Percentiles rank a stretch among this genome's conserved stretches.
Evolutionary conservation across 2,329 filamentous ascomycete genomes (phyloP).

Genomic region (Fusarium nurragi): DNA sequence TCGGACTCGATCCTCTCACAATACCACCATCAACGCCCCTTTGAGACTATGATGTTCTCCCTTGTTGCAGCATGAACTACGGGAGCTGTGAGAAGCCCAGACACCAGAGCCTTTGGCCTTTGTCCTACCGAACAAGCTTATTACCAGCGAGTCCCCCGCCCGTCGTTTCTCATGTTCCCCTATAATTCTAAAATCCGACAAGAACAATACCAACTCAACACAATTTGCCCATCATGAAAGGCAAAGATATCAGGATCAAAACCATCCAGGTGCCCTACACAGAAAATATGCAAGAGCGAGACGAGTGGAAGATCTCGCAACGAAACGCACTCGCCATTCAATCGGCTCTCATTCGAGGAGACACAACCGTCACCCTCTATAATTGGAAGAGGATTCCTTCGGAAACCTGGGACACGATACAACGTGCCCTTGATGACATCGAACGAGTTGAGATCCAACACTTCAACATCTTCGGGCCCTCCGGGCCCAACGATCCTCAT

Average conservation of each 20-base stretch:
- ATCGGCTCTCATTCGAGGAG: slow-evolving; percentile 34
- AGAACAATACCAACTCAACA: neutral
- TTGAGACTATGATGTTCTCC: slow-evolving; percentile 1
- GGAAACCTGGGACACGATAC: neutral
- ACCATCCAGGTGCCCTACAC: neutral
- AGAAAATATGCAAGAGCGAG: neutral
- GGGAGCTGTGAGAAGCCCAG: neutral
- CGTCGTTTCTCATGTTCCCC: neutral
- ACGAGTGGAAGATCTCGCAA: neutral
- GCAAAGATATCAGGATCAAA: neutral
- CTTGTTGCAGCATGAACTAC: neutral
- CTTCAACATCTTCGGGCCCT: neutral
- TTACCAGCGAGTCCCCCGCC: slow-evolving; percentile 26
- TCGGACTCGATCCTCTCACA: slow-evolving; percentile 16
- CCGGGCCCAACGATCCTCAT: neutral
- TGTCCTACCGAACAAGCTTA: slow-evolving; percentile 36
- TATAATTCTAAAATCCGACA: neutral
- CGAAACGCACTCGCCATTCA: slow-evolving; percentile 31
- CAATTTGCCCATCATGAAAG: slow-evolving; percentile 21
- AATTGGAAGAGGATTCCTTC: neutral
- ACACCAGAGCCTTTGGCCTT: slow-evolving; percentile 18
- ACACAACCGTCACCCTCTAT: slow-evolving; percentile 18
- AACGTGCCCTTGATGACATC: neutral
- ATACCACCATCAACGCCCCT: slow-evolving; percentile 16
- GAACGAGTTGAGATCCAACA: neutral